These are phyloP conservation scores for Solanum hybrid DNA, from an alignment of 305 asterid species.

Conservation along the genomic window DNA sequence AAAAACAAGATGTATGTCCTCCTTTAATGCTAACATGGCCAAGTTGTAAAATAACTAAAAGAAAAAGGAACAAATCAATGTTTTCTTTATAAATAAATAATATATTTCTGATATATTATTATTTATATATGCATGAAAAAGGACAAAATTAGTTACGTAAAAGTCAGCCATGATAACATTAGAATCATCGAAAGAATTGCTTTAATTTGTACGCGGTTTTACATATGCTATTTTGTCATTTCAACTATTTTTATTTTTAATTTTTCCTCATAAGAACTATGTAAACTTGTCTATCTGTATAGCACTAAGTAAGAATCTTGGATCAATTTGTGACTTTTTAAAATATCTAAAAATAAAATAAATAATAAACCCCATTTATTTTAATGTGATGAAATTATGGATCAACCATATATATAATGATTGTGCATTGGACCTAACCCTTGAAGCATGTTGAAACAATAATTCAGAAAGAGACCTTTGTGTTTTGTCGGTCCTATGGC, in stretches of 20 bases:
- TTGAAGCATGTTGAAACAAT: background rate
- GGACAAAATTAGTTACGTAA: constrained; percentile 4
- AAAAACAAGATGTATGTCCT: background rate
- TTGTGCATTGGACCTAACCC: background rate
- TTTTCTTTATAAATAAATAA: background rate
- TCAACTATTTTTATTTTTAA: background rate
- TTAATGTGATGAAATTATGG: background rate
- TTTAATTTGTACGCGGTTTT: constrained; percentile 15
- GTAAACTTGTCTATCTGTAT: background rate
- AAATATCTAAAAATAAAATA: background rate
- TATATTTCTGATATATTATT: background rate
- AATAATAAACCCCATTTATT: background rate
- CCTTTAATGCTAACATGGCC: background rate
- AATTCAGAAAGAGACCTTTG: background rate
- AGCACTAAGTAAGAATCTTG: background rate
- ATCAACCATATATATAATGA: background rate
- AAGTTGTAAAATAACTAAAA: background rate
- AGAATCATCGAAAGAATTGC: constrained; percentile 4
- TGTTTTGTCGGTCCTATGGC: background rate
- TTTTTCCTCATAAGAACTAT: background rate
- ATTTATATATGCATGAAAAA: background rate
- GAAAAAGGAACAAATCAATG: background rate
- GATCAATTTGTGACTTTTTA: background rate
- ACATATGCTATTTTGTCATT: background rate
- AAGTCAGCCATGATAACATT: constrained; percentile 9